phyloP scores from a whole-genome alignment of 2,329 filamentous ascomycete genomes.

The Cordyceps militaris region DNA sequence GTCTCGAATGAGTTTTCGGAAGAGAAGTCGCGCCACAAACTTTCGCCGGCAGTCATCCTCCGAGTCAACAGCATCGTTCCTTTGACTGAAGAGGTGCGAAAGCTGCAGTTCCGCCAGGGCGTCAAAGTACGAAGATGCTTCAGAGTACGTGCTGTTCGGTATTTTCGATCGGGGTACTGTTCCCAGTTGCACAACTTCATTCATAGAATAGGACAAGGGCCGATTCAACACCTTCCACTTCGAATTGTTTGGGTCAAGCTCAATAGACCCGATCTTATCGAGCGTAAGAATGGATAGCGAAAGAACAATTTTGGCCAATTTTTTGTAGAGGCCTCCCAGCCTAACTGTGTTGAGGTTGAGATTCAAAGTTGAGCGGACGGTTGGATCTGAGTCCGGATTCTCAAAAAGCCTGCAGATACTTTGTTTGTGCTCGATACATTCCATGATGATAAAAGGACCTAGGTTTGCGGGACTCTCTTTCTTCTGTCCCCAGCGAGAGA shows the following conservation, averaged over 20 bases:
- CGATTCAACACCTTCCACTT: not conserved
- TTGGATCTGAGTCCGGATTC: not conserved
- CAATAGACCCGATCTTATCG: not conserved
- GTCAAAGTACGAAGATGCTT: not conserved
- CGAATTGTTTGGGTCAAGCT: conserved; percentile 6
- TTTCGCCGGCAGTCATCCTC: not conserved
- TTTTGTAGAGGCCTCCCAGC: not conserved
- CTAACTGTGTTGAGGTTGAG: not conserved
- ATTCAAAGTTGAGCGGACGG: not conserved
- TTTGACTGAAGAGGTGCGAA: not conserved
- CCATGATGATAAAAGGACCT: conserved; percentile 15
- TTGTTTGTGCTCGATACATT: conserved; percentile 12
- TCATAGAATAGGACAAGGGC: not conserved
- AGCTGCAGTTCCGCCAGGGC: not conserved
- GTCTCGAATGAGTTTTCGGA: not conserved
- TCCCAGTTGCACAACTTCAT: not conserved
- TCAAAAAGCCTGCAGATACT: conserved; percentile 11
- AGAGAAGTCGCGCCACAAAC: not conserved
- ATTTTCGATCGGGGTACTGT: not conserved
- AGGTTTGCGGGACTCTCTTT: conserved; percentile 13
- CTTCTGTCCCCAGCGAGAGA: conserved; percentile 13
- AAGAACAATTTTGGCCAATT: not conserved
- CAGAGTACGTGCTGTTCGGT: not conserved
- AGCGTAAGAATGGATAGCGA: not conserved
- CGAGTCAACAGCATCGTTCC: not conserved